phyloP scores from a whole-genome alignment of 768 basidiomycete genomes.

The Coprinopsis cinerea region DNA sequence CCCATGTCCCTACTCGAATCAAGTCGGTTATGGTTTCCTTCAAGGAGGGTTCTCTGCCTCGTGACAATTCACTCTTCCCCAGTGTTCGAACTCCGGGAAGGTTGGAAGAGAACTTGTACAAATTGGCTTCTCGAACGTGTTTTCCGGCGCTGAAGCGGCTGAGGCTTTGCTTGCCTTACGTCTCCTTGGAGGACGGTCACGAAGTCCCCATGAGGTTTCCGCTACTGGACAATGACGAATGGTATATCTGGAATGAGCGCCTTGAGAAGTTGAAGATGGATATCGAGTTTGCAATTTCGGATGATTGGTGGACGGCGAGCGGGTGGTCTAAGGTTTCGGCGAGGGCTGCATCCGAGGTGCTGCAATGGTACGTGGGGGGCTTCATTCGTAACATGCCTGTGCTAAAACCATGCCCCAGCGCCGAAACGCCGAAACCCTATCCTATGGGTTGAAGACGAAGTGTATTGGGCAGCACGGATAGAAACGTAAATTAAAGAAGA shows the following conservation, averaged over 20 bases:
- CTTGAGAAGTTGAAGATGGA: not conserved
- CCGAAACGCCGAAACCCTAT: not conserved
- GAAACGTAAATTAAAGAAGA: no score
- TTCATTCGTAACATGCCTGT: not conserved
- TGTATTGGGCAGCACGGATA: no score
- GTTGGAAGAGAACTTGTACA: not conserved
- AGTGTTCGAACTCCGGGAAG: not conserved
- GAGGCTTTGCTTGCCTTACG: not conserved
- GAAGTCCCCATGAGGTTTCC: not conserved
- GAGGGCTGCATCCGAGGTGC: not conserved
- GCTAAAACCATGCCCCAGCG: not conserved
- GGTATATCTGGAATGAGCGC: not conserved
- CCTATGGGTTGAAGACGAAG: no score
- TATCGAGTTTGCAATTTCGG: not conserved
- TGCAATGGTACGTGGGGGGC: not conserved
- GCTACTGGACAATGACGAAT: not conserved
- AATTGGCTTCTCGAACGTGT: not conserved
- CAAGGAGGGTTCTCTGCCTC: no score
- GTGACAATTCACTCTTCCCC: no score
- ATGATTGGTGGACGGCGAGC: not conserved
- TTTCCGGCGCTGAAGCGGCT: not conserved
- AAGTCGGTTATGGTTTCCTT: not conserved
- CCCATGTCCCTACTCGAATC: not conserved
- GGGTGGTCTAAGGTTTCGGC: not conserved
- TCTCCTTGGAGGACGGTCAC: not conserved